phyloP scores from a whole-genome alignment of 371 early-diverging fungal genomes.

The Mucor saturninus region DNA sequence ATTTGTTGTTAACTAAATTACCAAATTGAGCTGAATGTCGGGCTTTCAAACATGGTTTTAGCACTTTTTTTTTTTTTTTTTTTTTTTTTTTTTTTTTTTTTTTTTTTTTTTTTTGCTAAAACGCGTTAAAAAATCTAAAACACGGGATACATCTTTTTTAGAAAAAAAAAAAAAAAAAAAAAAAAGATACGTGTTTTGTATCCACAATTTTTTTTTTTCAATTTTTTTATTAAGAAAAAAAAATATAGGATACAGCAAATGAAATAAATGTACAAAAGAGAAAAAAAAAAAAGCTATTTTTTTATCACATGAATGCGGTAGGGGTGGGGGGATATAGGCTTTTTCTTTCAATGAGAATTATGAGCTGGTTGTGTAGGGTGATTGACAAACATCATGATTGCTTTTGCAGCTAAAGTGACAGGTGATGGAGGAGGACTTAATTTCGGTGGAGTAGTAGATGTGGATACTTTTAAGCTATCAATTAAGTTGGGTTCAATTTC shows the following conservation, averaged over 20 bases:
- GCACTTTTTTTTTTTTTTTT: too few species aligned
- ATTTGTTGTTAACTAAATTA: too few species aligned
- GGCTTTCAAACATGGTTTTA: too few species aligned
- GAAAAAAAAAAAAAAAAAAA: too few species aligned
- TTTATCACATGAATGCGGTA: too few species aligned
- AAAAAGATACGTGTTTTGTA: too few species aligned
- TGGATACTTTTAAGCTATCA: constrained; percentile 15
- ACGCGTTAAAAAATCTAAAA: too few species aligned
- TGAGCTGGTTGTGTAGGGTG: neutral
- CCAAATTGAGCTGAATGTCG: too few species aligned
- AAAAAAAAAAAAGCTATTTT: too few species aligned
- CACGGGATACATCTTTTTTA: too few species aligned
- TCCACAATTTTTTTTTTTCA: neutral
- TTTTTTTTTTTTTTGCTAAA: too few species aligned
- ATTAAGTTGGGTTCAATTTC: constrained; percentile 28
- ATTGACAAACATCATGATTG: constrained; percentile 47
- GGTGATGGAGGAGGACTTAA: constrained; percentile 39
- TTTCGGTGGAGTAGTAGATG: neutral
- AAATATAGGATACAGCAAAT: neutral
- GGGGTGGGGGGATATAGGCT: neutral
- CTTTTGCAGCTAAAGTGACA: constrained; percentile 44
- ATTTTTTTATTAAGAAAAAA: neutral
- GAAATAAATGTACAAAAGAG: constrained; percentile 1
- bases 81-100: too few species aligned
- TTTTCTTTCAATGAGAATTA: neutral